Conservation (phyloP, 345 rosid species). For the Crucihimalaya himalaica region DNA sequence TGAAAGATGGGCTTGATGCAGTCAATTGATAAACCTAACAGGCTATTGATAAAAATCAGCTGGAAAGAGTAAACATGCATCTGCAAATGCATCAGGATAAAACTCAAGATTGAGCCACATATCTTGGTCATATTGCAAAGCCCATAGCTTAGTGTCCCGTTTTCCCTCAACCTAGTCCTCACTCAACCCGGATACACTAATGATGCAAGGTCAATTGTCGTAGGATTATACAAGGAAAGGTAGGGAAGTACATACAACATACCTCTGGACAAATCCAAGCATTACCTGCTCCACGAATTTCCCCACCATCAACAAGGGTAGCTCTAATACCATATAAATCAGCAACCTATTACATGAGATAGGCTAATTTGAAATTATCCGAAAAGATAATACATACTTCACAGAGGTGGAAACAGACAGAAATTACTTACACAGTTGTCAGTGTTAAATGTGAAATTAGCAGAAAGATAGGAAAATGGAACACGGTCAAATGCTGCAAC, state of each 20-base stretch:
- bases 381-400: conserved; percentile 9
- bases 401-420: background rate
- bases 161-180: conserved; percentile 1
- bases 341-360: conserved; percentile 64
- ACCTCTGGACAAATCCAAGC: conserved; percentile 99
- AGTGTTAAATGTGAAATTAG: conserved; percentile 92
- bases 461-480: conserved; percentile 95
- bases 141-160: background rate
- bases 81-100: conserved; percentile 3
- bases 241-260: conserved; percentile 11
- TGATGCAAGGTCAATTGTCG: background rate
- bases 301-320: conserved; percentile 98
- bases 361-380: conserved; percentile 13
- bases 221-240: conserved; percentile 2
- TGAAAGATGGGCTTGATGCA: background rate
- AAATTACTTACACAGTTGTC: conserved; percentile 82
- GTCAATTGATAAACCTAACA: background rate
- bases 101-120: conserved; percentile 14
- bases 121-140: background rate
- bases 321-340: conserved; percentile 98
- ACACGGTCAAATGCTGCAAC: conserved; percentile 98
- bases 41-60: background rate
- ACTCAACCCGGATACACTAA: conserved; percentile 2
- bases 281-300: conserved; percentile 98
- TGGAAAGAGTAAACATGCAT: conserved; percentile 20